Percentiles rank a stretch among this genome's conserved stretches.
phyloP scores from a whole-genome alignment of 2,329 filamentous ascomycete species.

The Dendryphion nanum region DNA sequence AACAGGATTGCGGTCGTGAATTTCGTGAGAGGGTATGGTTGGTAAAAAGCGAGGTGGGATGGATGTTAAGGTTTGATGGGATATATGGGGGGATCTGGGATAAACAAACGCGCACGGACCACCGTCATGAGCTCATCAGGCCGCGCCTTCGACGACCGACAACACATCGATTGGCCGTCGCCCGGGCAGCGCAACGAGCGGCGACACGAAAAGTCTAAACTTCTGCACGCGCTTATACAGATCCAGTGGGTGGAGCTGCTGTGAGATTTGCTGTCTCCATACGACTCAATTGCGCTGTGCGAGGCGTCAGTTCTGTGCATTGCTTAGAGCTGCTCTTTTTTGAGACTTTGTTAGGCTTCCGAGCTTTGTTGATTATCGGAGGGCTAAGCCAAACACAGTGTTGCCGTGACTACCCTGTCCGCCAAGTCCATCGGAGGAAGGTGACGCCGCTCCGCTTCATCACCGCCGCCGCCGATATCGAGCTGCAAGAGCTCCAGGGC shows the following conservation, averaged over 20 bases:
- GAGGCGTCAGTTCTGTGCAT: too few species aligned
- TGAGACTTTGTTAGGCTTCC: too few species aligned
- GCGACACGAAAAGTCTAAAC: background rate
- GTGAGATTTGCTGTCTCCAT: too few species aligned
- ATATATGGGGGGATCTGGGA: background rate
- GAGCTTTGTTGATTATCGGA: too few species aligned
- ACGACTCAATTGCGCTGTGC: too few species aligned
- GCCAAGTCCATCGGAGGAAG: background rate
- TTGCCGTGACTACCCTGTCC: background rate
- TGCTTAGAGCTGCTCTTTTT: too few species aligned
- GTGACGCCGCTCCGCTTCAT: background rate
- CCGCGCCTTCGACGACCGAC: slow-evolving; percentile 15
- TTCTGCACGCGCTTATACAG: too few species aligned
- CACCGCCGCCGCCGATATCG: background rate
- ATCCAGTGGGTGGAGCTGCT: too few species aligned
- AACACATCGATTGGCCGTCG: slow-evolving; percentile 23
- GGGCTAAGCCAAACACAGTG: too few species aligned
- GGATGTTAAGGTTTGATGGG: slow-evolving; percentile 9
- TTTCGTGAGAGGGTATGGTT: slow-evolving; percentile 14
- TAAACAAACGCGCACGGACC: slow-evolving; percentile 16
- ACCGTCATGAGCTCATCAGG: slow-evolving; percentile 26
- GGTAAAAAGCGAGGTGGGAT: slow-evolving; percentile 15
- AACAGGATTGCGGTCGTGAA: slow-evolving; percentile 24
- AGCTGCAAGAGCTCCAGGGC: background rate
- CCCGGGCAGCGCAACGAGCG: slow-evolving; percentile 24